Evolutionary conservation across 2,329 filamentous ascomycete genomes (phyloP).

Genomic region (Metarhizium robertsii): DNA sequence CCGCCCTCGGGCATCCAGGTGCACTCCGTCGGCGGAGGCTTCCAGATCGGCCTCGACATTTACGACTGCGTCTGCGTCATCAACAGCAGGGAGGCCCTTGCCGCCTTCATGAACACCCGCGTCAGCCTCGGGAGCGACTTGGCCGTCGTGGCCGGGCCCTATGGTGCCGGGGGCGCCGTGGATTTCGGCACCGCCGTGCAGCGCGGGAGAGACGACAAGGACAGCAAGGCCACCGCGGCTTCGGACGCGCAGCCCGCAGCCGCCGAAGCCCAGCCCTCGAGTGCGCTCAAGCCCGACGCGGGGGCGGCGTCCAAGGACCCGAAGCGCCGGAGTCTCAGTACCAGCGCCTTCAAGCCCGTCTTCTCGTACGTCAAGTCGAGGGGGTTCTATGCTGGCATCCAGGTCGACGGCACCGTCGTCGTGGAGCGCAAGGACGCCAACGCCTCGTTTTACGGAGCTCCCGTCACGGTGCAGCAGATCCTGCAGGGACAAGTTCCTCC

Average conservation of each 20-base stretch:
- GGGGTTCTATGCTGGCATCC: constrained; percentile 79
- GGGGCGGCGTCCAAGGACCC: constrained; percentile 4
- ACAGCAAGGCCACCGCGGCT: background rate
- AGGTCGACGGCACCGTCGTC: constrained; percentile 78
- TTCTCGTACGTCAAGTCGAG: constrained; percentile 75
- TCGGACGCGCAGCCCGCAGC: background rate
- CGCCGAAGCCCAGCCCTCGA: constrained; percentile 5
- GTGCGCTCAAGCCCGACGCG: constrained; percentile 16
- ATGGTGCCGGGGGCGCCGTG: constrained; percentile 63
- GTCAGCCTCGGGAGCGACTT: constrained; percentile 73
- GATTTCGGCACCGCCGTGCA: constrained; percentile 40
- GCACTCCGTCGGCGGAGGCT: constrained; percentile 70
- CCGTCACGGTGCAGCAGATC: constrained; percentile 35
- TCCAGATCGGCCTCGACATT: constrained; percentile 74
- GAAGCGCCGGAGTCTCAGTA: constrained; percentile 20
- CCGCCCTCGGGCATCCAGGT: constrained; percentile 76
- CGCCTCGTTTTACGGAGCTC: constrained; percentile 71
- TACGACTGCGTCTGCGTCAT: constrained; percentile 87
- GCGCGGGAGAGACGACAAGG: constrained; percentile 4
- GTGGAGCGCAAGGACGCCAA: constrained; percentile 86
- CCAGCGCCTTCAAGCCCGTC: constrained; percentile 29
- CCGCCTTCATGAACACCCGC: constrained; percentile 66
- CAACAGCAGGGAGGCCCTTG: constrained; percentile 65
- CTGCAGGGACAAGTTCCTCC: constrained; percentile 30
- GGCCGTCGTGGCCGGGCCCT: constrained; percentile 60